Conservation (phyloP, 2,329 filamentous ascomycete species). For the Pseudogymnoascus sp. region DNA sequence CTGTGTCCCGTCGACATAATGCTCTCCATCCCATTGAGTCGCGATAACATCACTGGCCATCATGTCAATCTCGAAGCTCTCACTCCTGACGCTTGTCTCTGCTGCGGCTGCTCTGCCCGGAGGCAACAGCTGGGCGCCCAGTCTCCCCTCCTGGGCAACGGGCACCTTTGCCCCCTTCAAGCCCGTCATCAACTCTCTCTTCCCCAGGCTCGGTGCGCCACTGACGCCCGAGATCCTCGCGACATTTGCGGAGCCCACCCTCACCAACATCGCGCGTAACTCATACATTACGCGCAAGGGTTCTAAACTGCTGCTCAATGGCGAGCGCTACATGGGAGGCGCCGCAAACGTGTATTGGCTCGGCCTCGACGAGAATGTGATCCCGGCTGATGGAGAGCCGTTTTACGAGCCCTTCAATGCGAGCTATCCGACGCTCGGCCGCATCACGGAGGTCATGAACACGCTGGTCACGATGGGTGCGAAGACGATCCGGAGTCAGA, state of each 20-base stretch:
- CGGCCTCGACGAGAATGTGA: slow-evolving; percentile 41
- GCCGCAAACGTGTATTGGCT: slow-evolving; percentile 44
- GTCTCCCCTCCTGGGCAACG: slow-evolving; percentile 70
- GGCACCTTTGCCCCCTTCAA: slow-evolving; percentile 93
- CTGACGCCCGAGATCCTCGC: slow-evolving; percentile 19
- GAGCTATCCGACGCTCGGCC: slow-evolving; percentile 38
- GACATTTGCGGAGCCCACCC: slow-evolving; percentile 15
- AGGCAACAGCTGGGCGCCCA: slow-evolving; percentile 94
- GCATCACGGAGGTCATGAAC: slow-evolving; percentile 38
- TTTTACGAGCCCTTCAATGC: slow-evolving; percentile 36
- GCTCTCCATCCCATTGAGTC: slow-evolving; percentile 2
- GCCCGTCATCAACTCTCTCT: slow-evolving; percentile 35
- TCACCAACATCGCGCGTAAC: slow-evolving; percentile 15
- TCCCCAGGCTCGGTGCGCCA: slow-evolving; percentile 9
- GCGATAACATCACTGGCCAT: slow-evolving; percentile 46
- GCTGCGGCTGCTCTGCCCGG: slow-evolving; percentile 67
- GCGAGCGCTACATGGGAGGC: slow-evolving; percentile 35
- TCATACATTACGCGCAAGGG: slow-evolving; percentile 29
- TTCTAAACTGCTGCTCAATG: slow-evolving; percentile 29
- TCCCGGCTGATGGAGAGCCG: slow-evolving; percentile 34
- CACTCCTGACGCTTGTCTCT: slow-evolving; percentile 27
- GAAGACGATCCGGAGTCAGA: slow-evolving; percentile 37
- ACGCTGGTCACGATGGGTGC: slow-evolving; percentile 37
- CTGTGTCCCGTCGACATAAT: neutral
- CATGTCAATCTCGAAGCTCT: slow-evolving; percentile 30